Base-by-base conservation (phyloP, 2,329 filamentous ascomycete genomes). In the Scorias spongiosa region DNA sequence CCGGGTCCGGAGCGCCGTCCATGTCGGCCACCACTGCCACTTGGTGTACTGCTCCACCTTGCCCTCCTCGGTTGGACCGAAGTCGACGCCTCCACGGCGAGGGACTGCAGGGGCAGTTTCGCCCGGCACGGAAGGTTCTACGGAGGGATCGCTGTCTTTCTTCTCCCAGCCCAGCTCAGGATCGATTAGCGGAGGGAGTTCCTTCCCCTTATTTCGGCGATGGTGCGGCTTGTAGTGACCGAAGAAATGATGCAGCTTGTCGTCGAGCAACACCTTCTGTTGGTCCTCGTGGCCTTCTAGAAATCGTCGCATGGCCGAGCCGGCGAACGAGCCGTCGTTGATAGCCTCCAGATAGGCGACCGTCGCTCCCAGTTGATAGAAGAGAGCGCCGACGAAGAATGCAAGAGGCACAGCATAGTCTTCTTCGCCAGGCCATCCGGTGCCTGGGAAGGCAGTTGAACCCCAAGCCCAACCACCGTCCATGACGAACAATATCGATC, bases 11-110 rank as follows among this genome's bases (percentile, higher is more conserved):
- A 59, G 46, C 6, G 50, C 50, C 10, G 52, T 40, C 54, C 55
- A 56, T 11, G 51, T 52, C 9, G 55, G 56, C 46, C 48, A 54
- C 56, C 54, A 59, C 20, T 50, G 44, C 56, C 56, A 58, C 17
- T 45, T 47, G 29, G 47, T 14, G 37, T 51, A 51, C 26, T 46
- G 44, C 28, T 39, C 41, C 14, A 42, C 40, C 32, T 43, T 40
- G 28, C 45, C 48, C 42, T 51, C 44, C 34, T 49, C 42, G 10
- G 39, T 44, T 18, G 43, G 42, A 26, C 50, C 50, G 10, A 48
- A 15, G 29, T 53, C 51, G 4, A 53, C 44, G 18, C 46, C 51
- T 10, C 48, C 51, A 32, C 51, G 44, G 14, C 51, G 43, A 12
- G 51, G 48, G 39, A 47, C 49, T 26, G 7, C 20, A 29, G 48